phyloP scores from a whole-genome alignment of 208 protist species.

The Trypanosoma caninum region DNA sequence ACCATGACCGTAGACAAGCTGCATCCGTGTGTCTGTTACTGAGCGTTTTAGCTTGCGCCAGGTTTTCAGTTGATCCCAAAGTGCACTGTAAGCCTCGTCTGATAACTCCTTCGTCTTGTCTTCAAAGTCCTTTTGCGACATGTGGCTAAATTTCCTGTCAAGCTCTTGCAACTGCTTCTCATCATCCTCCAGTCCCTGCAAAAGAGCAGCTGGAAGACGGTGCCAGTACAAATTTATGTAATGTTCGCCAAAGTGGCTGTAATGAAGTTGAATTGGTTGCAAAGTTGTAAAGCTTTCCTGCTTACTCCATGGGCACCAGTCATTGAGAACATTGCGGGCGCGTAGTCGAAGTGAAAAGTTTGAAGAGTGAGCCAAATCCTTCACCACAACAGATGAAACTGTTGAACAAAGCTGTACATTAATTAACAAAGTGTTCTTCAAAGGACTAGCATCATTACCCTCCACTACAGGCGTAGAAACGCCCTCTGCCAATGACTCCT shows the following conservation, averaged over 20 bases:
- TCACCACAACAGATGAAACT: slow-evolving; percentile 15
- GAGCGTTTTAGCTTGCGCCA: slow-evolving; percentile 39
- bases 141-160: slow-evolving; percentile 53
- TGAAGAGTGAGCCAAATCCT: slow-evolving; percentile 34
- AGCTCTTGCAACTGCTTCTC: slow-evolving; percentile 46
- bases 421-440: slow-evolving; percentile 27
- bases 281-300: slow-evolving; percentile 51
- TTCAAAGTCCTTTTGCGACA: slow-evolving; percentile 62
- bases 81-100: slow-evolving; percentile 41
- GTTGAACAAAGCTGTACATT: slow-evolving; percentile 39
- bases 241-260: slow-evolving; percentile 87
- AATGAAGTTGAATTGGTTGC: slow-evolving; percentile 58
- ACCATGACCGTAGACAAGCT: slow-evolving; percentile 49
- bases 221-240: slow-evolving; percentile 92
- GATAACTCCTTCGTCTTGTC: slow-evolving; percentile 34
- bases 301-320: slow-evolving; percentile 86
- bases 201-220: slow-evolving; percentile 31
- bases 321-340: slow-evolving; percentile 43
- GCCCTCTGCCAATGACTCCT: background rate
- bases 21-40: slow-evolving; percentile 21
- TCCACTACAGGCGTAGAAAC: background rate
- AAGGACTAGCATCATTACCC: background rate
- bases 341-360: slow-evolving; percentile 48
- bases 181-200: slow-evolving; percentile 25
- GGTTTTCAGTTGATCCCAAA: slow-evolving; percentile 38